Conservation (phyloP, 2,329 filamentous ascomycete species). For the Xylaria sp. region DNA sequence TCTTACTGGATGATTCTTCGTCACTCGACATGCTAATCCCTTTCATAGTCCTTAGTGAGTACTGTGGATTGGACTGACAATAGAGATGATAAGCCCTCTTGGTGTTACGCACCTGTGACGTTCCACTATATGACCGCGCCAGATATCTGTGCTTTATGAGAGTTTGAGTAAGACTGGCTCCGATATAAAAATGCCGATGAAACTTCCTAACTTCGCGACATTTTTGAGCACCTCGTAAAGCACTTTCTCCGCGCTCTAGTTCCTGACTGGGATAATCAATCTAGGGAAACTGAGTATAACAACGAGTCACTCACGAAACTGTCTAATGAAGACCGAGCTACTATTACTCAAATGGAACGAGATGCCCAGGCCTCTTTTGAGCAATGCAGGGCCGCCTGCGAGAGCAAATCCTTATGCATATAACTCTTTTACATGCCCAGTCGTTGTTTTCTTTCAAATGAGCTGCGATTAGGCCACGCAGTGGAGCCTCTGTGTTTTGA, state of each 20-base stretch:
- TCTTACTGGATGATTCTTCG: background rate
- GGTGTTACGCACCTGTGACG: conserved; percentile 28
- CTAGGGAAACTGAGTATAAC: conserved; percentile 22
- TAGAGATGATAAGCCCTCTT: conserved; percentile 16
- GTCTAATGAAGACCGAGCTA: background rate
- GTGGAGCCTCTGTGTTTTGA: conserved; percentile 15
- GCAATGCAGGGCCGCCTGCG: conserved; percentile 19
- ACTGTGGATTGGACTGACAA: conserved; percentile 19
- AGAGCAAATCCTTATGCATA: conserved; percentile 22
- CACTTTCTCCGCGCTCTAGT: conserved; percentile 2
- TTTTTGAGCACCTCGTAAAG: conserved; percentile 7
- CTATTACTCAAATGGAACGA: conserved; percentile 1
- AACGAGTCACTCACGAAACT: conserved; percentile 12
- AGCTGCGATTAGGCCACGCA: conserved; percentile 22
- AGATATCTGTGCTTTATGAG: conserved; percentile 18
- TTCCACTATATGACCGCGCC: conserved; percentile 26
- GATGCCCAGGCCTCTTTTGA: conserved; percentile 16
- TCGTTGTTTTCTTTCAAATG: conserved; percentile 20
- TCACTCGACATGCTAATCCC: background rate
- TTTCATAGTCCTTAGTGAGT: background rate
- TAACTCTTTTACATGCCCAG: conserved; percentile 14
- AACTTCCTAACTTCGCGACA: conserved; percentile 12
- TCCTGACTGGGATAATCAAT: conserved; percentile 24
- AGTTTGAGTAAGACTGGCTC: conserved; percentile 25
- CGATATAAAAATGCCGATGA: background rate